phyloP scores from a whole-genome alignment of 805 yeast species.

The Wickerhamiella azymoides region DNA sequence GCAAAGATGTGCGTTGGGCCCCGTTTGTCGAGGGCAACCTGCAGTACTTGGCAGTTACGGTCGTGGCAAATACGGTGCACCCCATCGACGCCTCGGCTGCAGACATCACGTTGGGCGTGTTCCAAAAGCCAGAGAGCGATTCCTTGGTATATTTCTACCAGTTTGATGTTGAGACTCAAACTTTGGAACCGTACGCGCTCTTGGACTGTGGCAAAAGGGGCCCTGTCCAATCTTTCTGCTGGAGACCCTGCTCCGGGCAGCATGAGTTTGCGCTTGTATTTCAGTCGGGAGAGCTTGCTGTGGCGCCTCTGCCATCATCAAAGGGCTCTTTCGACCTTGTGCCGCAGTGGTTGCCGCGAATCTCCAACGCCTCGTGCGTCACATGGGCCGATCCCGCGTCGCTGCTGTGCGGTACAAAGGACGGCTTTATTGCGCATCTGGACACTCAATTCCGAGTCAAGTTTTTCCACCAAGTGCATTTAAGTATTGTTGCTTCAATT shows the following conservation, averaged over 20 bases:
- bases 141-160: slow-evolving; percentile 14
- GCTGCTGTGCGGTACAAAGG: slow-evolving; percentile 42
- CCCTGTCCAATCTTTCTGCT: slow-evolving; percentile 14
- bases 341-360: not conserved
- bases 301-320: slow-evolving; percentile 28
- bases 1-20: slow-evolving; percentile 11
- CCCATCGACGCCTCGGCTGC: slow-evolving; percentile 24
- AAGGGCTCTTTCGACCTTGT: not conserved
- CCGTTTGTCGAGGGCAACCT: not conserved
- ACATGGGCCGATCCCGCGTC: not conserved
- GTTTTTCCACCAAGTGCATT: slow-evolving; percentile 28
- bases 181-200: not conserved
- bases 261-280: slow-evolving; percentile 40
- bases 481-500: slow-evolving; percentile 28
- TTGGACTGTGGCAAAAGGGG: slow-evolving; percentile 19
- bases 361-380: not conserved
- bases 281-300: slow-evolving; percentile 43
- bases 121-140: slow-evolving; percentile 6
- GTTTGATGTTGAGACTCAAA: slow-evolving; percentile 17
- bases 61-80: slow-evolving; percentile 22
- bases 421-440: slow-evolving; percentile 50
- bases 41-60: slow-evolving; percentile 10
- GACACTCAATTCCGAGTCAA: slow-evolving; percentile 24
- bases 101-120: slow-evolving; percentile 7
- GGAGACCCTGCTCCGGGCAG: slow-evolving; percentile 24